Conservation (phyloP, 306 rosid genomes). For the Elaeagnus macrophylla region DNA sequence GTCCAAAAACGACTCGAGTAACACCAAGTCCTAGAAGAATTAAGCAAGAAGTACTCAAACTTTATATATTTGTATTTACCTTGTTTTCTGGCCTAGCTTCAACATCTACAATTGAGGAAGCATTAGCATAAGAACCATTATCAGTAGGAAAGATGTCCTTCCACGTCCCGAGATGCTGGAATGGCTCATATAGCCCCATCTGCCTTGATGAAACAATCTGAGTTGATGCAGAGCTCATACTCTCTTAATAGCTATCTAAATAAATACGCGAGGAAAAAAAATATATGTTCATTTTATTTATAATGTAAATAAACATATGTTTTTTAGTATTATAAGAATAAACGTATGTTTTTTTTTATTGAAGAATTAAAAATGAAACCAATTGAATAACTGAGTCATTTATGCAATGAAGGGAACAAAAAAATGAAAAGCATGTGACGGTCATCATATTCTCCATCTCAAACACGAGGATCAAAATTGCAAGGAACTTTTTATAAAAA, state of each 20-base stretch:
- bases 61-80: conserved; percentile 26
- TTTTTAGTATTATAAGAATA: too few relatives aligned
- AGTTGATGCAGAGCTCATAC: conserved; percentile 59
- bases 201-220: conserved; percentile 37
- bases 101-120: conserved; percentile 40
- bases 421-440: too few relatives aligned
- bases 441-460: too few relatives aligned
- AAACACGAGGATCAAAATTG: too few relatives aligned
- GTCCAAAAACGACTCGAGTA: background rate
- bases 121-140: conserved; percentile 25
- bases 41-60: conserved; percentile 6
- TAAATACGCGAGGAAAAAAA: background rate
- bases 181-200: conserved; percentile 77
- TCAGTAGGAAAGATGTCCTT: conserved; percentile 47
- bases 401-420: too few relatives aligned
- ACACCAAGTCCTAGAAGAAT: background rate
- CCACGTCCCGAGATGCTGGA: conserved; percentile 72
- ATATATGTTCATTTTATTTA: background rate
- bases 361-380: too few relatives aligned
- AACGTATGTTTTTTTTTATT: too few relatives aligned
- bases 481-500: too few relatives aligned
- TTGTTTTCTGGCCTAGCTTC: conserved; percentile 38
- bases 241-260: conserved; percentile 10
- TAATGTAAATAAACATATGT: too few relatives aligned
- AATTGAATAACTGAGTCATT: too few relatives aligned